Evolutionary conservation across 129 eudicot genomes (phyloP).

Genomic region (Centrapalus pauciflorus): DNA sequence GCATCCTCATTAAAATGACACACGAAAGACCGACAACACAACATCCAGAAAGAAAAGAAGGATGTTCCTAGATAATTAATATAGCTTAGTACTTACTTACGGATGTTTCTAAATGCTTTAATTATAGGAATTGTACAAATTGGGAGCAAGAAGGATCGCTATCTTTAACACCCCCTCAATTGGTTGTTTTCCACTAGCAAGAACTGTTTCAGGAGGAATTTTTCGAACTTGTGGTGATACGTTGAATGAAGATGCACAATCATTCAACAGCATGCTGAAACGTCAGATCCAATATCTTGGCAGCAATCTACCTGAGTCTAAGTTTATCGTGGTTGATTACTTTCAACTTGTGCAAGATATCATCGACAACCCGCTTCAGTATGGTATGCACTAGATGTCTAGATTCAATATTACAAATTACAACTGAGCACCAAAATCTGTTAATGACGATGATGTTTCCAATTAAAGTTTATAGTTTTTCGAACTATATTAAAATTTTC

Average conservation of each 20-base stretch:
- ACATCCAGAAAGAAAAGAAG: too few species aligned
- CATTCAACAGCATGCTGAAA: slow-evolving; percentile 31
- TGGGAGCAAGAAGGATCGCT: slow-evolving; percentile 51
- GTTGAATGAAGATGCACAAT: slow-evolving; percentile 37
- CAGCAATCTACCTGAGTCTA: slow-evolving; percentile 25
- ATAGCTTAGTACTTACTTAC: too few species aligned
- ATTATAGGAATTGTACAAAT: slow-evolving; percentile 43
- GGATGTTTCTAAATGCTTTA: neutral
- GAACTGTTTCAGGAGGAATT: slow-evolving; percentile 37
- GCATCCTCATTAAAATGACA: too few species aligned
- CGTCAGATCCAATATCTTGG: slow-evolving; percentile 16
- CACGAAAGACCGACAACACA: too few species aligned
- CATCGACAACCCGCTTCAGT: slow-evolving; percentile 25
- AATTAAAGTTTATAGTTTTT: neutral
- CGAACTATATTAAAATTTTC: too few species aligned
- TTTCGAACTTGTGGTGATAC: slow-evolving; percentile 23
- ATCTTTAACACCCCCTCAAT: slow-evolving; percentile 36
- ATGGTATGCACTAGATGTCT: slow-evolving; percentile 32
- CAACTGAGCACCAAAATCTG: neutral
- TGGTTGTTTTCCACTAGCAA: slow-evolving; percentile 48
- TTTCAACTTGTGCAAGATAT: slow-evolving; percentile 35
- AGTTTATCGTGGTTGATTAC: slow-evolving; percentile 29
- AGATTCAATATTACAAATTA: neutral
- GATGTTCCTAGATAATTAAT: too few species aligned
- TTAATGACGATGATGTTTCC: neutral